phyloP scores from a whole-genome alignment of 2,329 filamentous ascomycete genomes.

The Neophaeococcomyces mojaviensis region DNA sequence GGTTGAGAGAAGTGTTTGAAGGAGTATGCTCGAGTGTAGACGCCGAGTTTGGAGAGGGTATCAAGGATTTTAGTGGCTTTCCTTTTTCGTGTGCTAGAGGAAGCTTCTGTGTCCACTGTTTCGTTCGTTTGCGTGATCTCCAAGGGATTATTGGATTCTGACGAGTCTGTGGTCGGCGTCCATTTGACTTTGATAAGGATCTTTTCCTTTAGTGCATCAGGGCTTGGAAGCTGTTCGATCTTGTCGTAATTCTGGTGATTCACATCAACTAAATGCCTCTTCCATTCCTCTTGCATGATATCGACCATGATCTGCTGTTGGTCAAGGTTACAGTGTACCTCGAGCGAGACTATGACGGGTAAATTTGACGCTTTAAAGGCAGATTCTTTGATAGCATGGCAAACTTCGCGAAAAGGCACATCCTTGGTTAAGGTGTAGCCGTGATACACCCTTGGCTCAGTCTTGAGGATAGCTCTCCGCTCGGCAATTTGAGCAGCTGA shows the following conservation, averaged over 20 bases:
- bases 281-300: constrained; percentile 89
- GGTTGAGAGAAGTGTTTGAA: constrained; percentile 66
- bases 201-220: constrained; percentile 66
- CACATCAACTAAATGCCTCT: constrained; percentile 61
- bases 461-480: constrained; percentile 26
- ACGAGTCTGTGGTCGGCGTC: constrained; percentile 39
- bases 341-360: constrained; percentile 84
- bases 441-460: constrained; percentile 74
- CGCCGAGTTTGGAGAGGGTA: constrained; percentile 63
- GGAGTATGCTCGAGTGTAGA: constrained; percentile 81
- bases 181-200: constrained; percentile 79
- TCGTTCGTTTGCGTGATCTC: constrained; percentile 30
- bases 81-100: constrained; percentile 31
- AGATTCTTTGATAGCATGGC: constrained; percentile 66
- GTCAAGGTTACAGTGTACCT: constrained; percentile 73
- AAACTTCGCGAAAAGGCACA: constrained; percentile 83
- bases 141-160: constrained; percentile 24
- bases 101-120: constrained; percentile 25
- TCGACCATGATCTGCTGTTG: constrained; percentile 90
- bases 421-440: constrained; percentile 64
- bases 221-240: constrained; percentile 51
- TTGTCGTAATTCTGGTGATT: constrained; percentile 39
- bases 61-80: constrained; percentile 60
- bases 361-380: constrained; percentile 70
- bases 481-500: constrained; percentile 5